Percentiles rank a stretch among this genome's conserved stretches.
Conservation (phyloP, 768 basidiomycete species). For the Suillus lakei region DNA sequence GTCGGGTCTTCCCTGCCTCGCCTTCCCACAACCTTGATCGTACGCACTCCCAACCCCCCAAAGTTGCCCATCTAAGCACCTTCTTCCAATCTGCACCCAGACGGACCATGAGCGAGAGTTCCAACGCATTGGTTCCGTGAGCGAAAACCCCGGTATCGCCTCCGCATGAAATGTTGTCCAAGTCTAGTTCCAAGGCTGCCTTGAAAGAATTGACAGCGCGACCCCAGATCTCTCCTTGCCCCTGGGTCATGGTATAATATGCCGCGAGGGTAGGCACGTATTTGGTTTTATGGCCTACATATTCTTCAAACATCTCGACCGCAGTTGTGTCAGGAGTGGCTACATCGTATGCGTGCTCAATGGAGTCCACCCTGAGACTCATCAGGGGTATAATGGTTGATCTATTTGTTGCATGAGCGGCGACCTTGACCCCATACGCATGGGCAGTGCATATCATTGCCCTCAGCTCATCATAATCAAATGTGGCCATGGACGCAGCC, state of each 20-base stretch:
- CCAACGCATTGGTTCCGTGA: conserved; percentile 63
- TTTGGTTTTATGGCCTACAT: conserved; percentile 35
- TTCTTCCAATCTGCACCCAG: conserved; percentile 56
- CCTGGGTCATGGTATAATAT: conserved; percentile 41
- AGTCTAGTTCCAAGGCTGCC: conserved; percentile 45
- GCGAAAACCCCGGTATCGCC: conserved; percentile 69
- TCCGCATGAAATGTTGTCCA: conserved; percentile 60
- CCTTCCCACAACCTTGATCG: conserved; percentile 53
- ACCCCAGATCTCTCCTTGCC: conserved; percentile 40
- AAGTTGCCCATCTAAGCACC: conserved; percentile 62
- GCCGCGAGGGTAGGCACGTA: conserved; percentile 67
- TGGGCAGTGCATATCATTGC: conserved; percentile 59
- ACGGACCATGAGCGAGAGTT: conserved; percentile 63
- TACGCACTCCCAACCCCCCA: conserved; percentile 63
- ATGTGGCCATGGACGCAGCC: conserved; percentile 44
- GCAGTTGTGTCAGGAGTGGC: neutral
- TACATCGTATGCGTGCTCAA: conserved; percentile 58
- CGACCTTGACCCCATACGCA: conserved; percentile 57
- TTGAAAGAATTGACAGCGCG: conserved; percentile 45
- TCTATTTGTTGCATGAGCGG: conserved; percentile 52
- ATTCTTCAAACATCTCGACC: conserved; percentile 19
- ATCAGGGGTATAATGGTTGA: conserved; percentile 39
- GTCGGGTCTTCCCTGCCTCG: conserved; percentile 24
- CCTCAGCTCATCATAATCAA: conserved; percentile 48
- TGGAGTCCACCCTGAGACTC: conserved; percentile 45